Evolutionary conservation across 2,329 filamentous ascomycete species (phyloP).

Genomic region (Calonectria hawksworthii): DNA sequence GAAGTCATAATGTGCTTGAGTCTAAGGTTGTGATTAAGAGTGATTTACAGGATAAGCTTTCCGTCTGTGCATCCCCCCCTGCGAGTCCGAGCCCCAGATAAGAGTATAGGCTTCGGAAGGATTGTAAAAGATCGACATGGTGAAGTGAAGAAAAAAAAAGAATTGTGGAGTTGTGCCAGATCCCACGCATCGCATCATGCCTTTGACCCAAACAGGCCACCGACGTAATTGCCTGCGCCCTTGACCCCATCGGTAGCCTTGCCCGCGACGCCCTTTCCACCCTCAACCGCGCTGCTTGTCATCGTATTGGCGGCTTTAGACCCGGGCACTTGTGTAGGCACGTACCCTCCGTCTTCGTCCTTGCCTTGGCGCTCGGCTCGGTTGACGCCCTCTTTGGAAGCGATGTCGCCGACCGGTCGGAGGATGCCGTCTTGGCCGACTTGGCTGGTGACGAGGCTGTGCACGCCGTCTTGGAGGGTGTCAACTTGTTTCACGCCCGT

Average conservation of each 20-base stretch:
- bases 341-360: conserved; percentile 69
- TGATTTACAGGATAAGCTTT: neutral
- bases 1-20: neutral
- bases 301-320: conserved; percentile 45
- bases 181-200: neutral
- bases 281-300: conserved; percentile 46
- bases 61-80: neutral
- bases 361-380: conserved; percentile 74
- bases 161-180: neutral
- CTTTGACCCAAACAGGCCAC: conserved; percentile 49
- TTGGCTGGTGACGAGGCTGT: conserved; percentile 73
- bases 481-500: conserved; percentile 77
- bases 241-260: conserved; percentile 46
- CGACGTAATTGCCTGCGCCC: conserved; percentile 48
- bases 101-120: neutral
- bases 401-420: conserved; percentile 73
- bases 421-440: conserved; percentile 77
- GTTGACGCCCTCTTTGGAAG: conserved; percentile 76
- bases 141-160: neutral
- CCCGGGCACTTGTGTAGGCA: conserved; percentile 49
- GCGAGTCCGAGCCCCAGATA: neutral
- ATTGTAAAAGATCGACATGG: neutral
- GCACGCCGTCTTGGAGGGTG: conserved; percentile 76
- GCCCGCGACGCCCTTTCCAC: conserved; percentile 48
- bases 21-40: neutral